Evolutionary conservation across 306 rosid species (phyloP), one percentile per base, ranked within the genome.

Genomic region (Trifolium dubium): DNA sequence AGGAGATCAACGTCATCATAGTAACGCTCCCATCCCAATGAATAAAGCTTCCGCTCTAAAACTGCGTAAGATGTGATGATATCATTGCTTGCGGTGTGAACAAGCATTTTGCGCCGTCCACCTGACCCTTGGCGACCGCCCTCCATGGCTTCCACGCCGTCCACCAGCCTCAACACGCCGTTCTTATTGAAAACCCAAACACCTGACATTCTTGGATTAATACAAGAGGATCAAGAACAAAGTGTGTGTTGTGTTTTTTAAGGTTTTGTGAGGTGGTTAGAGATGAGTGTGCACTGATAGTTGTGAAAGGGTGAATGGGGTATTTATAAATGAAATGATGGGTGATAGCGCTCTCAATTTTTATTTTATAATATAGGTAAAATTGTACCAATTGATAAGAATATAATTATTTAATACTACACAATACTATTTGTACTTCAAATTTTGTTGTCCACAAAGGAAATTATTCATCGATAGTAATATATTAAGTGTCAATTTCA

Each of bases 11-110:
- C 96, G 69, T 95, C 99, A 13, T 88, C 93, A 18, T 92, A 90
- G 78, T 95, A 95, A 7, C 98, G 67, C 28, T 95, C 98, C 99
- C 99, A 95, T 2, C 99, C 99, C 0, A 90, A 81, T 0, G 93
- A 65, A 5, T 9, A 2, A 2, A 95, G 76, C 79, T 86, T 95
- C 11, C 77, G 73, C 58, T 95, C 98, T 1, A 95, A 77, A 62
- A 51, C 85, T 0, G 79, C 81, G 9, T 95, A 92, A 0, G 96
- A 89, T 31, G 79, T 81, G 0, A 95, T 90, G 9, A 88, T 89
- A 30, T 95, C 98, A n/a, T 83, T 84, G 37, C 81, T 85, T 2
- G 92, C 72, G 0, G 78, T 82, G 86, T 92, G 90, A 49, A 95
- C 90, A 37, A 95, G 70, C 77, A 90, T 90, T 76, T 87, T 95